Percentiles rank a stretch among this genome's conserved stretches.
Conservation (phyloP, 441 rosid species). For the Populus hybrid region DNA sequence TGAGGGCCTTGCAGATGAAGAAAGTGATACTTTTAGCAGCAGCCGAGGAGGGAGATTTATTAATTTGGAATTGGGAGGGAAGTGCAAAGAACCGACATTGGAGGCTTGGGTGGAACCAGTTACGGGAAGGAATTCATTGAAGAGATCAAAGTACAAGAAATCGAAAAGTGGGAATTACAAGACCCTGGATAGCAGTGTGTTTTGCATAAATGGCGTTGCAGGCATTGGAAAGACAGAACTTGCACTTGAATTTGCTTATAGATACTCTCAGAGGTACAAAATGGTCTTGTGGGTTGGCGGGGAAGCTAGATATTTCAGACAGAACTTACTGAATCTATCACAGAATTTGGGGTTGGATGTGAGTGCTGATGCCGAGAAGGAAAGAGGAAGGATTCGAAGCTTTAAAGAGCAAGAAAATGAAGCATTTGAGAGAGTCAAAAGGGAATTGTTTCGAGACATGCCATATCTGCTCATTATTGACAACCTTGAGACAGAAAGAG, state of each 20-base stretch:
- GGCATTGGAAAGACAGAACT: constrained; percentile 91
- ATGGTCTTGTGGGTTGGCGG: constrained; percentile 93
- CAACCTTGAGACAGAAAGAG: constrained; percentile 83
- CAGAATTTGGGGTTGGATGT: constrained; percentile 76
- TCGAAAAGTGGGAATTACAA: constrained; percentile 53
- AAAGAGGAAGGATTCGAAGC: constrained; percentile 69
- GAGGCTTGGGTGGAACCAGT: constrained; percentile 68
- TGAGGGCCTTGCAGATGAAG: constrained; percentile 77
- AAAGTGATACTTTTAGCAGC: constrained; percentile 45
- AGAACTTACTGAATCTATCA: constrained; percentile 77
- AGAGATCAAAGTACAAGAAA: constrained; percentile 66
- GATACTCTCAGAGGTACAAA: constrained; percentile 79
- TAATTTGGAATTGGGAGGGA: constrained; percentile 58
- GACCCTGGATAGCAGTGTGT: constrained; percentile 48
- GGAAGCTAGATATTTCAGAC: constrained; percentile 76
- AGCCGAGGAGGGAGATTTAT: constrained; percentile 54
- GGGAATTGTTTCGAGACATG: constrained; percentile 78
- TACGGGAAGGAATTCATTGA: constrained; percentile 55
- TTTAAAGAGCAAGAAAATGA: constrained; percentile 87
- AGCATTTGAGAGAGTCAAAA: constrained; percentile 80
- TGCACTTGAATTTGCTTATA: constrained; percentile 78
- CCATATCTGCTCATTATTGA: constrained; percentile 83
- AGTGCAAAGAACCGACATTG: constrained; percentile 59
- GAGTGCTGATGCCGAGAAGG: constrained; percentile 85
- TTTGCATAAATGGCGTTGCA: constrained; percentile 68